Evolutionary conservation across 331 rosid genomes (phyloP).

Genomic region (Arachis monticola): DNA sequence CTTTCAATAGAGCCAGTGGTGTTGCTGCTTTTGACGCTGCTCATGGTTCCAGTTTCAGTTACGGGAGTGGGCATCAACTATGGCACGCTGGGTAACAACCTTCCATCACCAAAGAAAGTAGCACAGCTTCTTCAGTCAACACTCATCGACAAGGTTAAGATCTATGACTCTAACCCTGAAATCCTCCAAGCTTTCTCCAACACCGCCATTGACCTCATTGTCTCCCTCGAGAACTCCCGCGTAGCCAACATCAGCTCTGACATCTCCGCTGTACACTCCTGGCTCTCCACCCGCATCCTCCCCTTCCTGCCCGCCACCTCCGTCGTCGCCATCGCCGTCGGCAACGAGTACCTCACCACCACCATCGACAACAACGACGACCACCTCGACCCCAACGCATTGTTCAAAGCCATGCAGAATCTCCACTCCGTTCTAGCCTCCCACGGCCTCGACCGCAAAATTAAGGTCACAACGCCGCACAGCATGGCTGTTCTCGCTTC

Average conservation of each 20-base stretch:
- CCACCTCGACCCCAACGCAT: slow-evolving; percentile 35
- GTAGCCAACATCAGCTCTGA: slow-evolving; percentile 53
- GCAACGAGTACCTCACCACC: slow-evolving; percentile 57
- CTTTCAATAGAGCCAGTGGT: neutral
- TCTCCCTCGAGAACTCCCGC: slow-evolving; percentile 48
- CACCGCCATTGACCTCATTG: slow-evolving; percentile 63
- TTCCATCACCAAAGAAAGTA: slow-evolving; percentile 56
- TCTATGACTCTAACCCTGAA: slow-evolving; percentile 59
- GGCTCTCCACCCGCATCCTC: slow-evolving; percentile 52
- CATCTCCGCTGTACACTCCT: slow-evolving; percentile 42
- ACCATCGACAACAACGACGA: slow-evolving; percentile 34
- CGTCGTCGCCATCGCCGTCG: slow-evolving; percentile 54
- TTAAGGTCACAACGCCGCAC: slow-evolving; percentile 59
- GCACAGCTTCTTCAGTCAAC: slow-evolving; percentile 62
- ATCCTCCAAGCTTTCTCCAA: slow-evolving; percentile 64
- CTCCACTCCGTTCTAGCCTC: slow-evolving; percentile 47
- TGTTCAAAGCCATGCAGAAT: slow-evolving; percentile 60
- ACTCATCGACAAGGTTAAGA: slow-evolving; percentile 58
- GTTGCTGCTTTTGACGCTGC: neutral
- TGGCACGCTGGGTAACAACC: slow-evolving; percentile 58
- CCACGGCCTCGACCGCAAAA: slow-evolving; percentile 55
- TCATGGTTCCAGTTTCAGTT: slow-evolving; percentile 10
- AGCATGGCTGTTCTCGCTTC: slow-evolving; percentile 61
- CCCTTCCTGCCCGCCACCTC: slow-evolving; percentile 66
- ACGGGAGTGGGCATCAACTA: slow-evolving; percentile 56